Conservation (phyloP, 768 basidiomycete genomes). For the Brasilioporus rufonigricans region DNA sequence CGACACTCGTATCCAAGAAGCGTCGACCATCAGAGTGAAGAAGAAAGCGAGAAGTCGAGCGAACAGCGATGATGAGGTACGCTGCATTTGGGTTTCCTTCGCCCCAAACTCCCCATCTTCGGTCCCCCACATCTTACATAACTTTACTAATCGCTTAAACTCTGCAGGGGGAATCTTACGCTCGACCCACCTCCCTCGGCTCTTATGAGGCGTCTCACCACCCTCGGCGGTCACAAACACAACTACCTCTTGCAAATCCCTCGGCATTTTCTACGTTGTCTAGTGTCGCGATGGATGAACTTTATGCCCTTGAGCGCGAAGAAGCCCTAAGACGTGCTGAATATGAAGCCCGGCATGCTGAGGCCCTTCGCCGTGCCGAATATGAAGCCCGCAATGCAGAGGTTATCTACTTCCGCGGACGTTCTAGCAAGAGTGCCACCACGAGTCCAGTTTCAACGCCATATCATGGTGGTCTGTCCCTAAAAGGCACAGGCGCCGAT, state of each 20-base stretch:
- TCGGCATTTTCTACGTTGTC: slow-evolving; percentile 68
- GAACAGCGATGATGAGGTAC: slow-evolving; percentile 82
- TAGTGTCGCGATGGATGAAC: slow-evolving; percentile 81
- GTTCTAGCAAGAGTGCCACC: slow-evolving; percentile 63
- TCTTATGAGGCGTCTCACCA: slow-evolving; percentile 40
- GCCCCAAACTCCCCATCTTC: slow-evolving; percentile 14
- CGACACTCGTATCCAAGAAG: slow-evolving; percentile 23
- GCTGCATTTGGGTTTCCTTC: slow-evolving; percentile 30
- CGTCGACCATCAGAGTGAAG: slow-evolving; percentile 45
- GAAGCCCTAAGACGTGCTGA: slow-evolving; percentile 85
- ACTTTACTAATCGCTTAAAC: slow-evolving; percentile 17
- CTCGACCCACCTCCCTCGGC: slow-evolving; percentile 51
- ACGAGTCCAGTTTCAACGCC: slow-evolving; percentile 59
- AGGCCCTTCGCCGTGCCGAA: slow-evolving; percentile 62
- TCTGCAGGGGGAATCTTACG: slow-evolving; percentile 53
- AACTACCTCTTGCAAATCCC: slow-evolving; percentile 30
- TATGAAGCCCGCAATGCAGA: slow-evolving; percentile 55
- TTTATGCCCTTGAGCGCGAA: slow-evolving; percentile 83
- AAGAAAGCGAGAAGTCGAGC: slow-evolving; percentile 79
- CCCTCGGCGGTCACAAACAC: slow-evolving; percentile 28
- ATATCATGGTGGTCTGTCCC: slow-evolving; percentile 24
- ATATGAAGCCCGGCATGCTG: slow-evolving; percentile 76
- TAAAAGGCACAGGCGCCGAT: slow-evolving; percentile 34
- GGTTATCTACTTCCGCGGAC: slow-evolving; percentile 34
- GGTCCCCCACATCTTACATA: slow-evolving; percentile 30